Base-by-base conservation (phyloP, 2,329 filamentous ascomycete genomes). In the Rachicladosporium sp. region DNA sequence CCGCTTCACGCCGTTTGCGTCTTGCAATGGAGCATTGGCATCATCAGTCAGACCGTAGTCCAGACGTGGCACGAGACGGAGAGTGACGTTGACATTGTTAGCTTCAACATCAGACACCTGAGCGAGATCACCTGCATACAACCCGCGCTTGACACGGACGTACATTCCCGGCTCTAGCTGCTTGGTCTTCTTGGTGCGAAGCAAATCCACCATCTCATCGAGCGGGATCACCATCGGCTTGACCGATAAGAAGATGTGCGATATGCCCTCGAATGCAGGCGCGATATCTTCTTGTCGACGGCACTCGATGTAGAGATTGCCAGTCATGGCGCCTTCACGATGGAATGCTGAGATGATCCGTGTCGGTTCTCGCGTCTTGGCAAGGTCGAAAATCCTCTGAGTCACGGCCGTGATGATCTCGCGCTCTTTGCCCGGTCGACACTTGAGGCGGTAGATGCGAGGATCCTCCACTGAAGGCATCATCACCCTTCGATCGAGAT, bases 161-260 rank as follows among this genome's bases (percentile, higher is more conserved):
- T 91, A 98, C 30, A 86, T 86, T 47, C 89, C 89, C 7, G 82
- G 82, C 51, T 91, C 78, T 29, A 98, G 69, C 19, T 79, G 78
- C 35, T 87, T 83, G 2, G 82, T 89, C 66, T 94, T 94, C 44
- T 78, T 80, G 21, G 93, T 85, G 37, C 87, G 78, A 11, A 98
- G 71, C n/a, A 98, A 73, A 62, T 96, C 91, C 2, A 91, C 89
- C 80, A 95, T 94, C 62, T 98, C 91, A 60, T 93, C 93, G 54
- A 96, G 87, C 36, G 91, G 85, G 32, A 98, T 86, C 37, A 96
- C 69, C 33, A 88, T 76, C 65, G 91, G 80, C 62, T 87, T 91
- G 21, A 77, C 82, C 41, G 86, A 78, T 39, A 89, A 84, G 59
- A 95, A 98, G 30, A 93, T 82, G 55, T 94, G 87, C 45, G 85